Evolutionary conservation across 768 basidiomycete genomes (phyloP).

Genomic region (Hydnomerulius pinastri): DNA sequence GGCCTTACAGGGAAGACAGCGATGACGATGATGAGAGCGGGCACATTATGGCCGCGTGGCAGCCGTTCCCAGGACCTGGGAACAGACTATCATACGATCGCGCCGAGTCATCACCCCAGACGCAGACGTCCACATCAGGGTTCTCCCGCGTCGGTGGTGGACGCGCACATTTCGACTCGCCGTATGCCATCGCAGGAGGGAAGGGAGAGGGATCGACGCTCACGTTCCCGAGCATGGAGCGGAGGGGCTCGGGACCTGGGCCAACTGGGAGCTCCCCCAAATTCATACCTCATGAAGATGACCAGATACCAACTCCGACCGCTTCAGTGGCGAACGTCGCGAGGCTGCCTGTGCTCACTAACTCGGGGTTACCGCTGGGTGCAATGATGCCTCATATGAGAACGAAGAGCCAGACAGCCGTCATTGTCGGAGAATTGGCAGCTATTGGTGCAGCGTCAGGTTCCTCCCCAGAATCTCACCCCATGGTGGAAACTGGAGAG

Average conservation of each 20-base stretch:
- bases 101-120: constrained; percentile 26
- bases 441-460: constrained; percentile 21
- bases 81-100: constrained; percentile 25
- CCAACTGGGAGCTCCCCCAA: constrained; percentile 19
- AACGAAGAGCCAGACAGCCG: constrained; percentile 81
- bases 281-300: constrained; percentile 32
- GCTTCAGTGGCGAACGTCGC: constrained; percentile 50
- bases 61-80: constrained; percentile 57
- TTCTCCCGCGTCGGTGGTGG: constrained; percentile 91
- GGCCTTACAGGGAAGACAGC: constrained; percentile 75
- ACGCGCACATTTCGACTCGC: constrained; percentile 79
- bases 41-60: constrained; percentile 96
- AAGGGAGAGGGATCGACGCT: constrained; percentile 52
- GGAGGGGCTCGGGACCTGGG: constrained; percentile 27
- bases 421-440: constrained; percentile 66
- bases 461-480: constrained; percentile 19
- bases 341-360: constrained; percentile 38
- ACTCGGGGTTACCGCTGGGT: constrained; percentile 50
- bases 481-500: constrained; percentile 19
- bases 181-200: constrained; percentile 69
- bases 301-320: constrained; percentile 52
- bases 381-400: constrained; percentile 72
- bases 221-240: constrained; percentile 67
- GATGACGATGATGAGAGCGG: constrained; percentile 71
- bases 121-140: constrained; percentile 49